Conservation (phyloP, 257 asterid species). For the Solanum megistacrolobum region DNA sequence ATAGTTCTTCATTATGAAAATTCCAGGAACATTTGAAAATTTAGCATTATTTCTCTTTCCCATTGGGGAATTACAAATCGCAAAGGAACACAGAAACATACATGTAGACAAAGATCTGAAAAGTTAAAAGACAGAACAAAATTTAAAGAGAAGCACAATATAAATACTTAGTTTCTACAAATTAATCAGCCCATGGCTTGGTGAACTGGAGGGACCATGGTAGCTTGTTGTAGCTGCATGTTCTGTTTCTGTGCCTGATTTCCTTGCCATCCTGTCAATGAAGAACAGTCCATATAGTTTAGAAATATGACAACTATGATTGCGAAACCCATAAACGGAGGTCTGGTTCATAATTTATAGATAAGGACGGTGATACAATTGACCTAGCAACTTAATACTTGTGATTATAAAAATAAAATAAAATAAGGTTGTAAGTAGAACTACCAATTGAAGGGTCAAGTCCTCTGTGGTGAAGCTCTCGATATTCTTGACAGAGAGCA, state of each 20-base stretch:
- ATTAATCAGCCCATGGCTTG: slow-evolving; percentile 32
- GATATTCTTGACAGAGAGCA: slow-evolving; percentile 67
- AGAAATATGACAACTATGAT: not conserved
- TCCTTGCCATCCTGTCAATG: slow-evolving; percentile 44
- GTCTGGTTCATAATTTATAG: not conserved
- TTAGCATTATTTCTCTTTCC: not conserved
- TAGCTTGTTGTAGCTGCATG: slow-evolving; percentile 21
- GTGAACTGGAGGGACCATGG: slow-evolving; percentile 39
- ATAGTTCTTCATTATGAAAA: not conserved
- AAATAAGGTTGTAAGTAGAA: not conserved
- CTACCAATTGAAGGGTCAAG: slow-evolving; percentile 58
- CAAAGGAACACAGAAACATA: not conserved
- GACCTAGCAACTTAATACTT: not conserved
- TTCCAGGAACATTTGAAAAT: not conserved
- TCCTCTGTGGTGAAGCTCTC: slow-evolving; percentile 49
- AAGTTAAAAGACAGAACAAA: not conserved
- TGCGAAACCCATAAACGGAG: not conserved
- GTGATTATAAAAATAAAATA: not conserved
- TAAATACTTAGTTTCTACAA: not conserved
- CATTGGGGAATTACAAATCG: not conserved
- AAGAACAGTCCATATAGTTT: not conserved
- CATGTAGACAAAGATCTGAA: not conserved
- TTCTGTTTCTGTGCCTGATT: slow-evolving; percentile 17
- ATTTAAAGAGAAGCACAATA: not conserved
- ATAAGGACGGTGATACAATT: not conserved